Evolutionary conservation across 495 filamentous ascomycete species (phyloP).

Genomic region (Aspergillus sclerotiicarbonarius): DNA sequence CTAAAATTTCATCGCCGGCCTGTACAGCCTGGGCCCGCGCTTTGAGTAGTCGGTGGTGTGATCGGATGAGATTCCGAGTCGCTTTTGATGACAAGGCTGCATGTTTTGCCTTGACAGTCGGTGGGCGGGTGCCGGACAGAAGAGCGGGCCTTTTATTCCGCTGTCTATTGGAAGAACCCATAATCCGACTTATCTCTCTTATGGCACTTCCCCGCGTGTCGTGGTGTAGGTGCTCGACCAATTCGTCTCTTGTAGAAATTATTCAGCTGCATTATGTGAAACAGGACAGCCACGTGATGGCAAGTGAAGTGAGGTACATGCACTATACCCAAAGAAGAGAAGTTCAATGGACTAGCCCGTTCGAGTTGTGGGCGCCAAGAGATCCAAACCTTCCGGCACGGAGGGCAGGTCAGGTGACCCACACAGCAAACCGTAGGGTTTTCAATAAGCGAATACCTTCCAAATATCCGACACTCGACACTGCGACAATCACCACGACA

Average conservation of each 20-base stretch:
- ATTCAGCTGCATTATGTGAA: no score
- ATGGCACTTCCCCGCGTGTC: no score
- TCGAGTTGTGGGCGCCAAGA: slow-evolving; percentile 17
- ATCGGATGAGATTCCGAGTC: slow-evolving; percentile 77
- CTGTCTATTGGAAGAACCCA: slow-evolving; percentile 41
- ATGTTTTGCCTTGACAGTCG: slow-evolving; percentile 48
- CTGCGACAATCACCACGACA: slow-evolving; percentile 51
- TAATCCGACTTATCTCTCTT: no score
- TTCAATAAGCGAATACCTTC: slow-evolving; percentile 47
- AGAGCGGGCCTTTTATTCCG: slow-evolving; percentile 43
- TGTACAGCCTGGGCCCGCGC: slow-evolving; percentile 62
- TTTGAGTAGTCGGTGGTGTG: slow-evolving; percentile 83
- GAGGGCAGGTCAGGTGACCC: slow-evolving; percentile 45
- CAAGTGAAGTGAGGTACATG: background rate
- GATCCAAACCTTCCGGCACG: slow-evolving; percentile 9
- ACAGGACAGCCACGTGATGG: no score
- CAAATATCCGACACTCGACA: slow-evolving; percentile 44
- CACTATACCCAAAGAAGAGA: background rate
- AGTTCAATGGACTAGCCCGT: background rate
- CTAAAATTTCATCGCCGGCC: slow-evolving; percentile 57
- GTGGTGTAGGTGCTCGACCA: no score
- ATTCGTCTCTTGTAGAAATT: no score
- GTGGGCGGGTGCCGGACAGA: slow-evolving; percentile 71
- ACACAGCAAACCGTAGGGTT: slow-evolving; percentile 46
- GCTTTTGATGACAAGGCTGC: slow-evolving; percentile 72